Evolutionary conservation across 352 stramenopile genomes (phyloP), one percentile per base, ranked within the genome.

Genomic region (Globisporangium paddicum): DNA sequence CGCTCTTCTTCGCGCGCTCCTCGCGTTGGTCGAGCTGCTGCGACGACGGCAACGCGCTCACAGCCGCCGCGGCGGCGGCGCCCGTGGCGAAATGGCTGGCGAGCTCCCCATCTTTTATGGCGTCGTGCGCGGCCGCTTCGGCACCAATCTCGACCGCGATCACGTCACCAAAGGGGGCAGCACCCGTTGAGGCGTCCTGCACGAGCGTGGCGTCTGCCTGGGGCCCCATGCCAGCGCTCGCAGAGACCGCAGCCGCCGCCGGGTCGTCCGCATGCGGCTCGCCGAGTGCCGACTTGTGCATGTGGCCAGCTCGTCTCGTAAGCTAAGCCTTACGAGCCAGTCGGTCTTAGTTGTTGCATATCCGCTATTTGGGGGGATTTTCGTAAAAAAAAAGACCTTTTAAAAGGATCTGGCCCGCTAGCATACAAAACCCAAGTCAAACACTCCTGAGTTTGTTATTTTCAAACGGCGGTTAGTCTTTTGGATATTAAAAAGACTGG

Each of bases 1-100:
- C 16, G 49, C 76, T 86, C 60, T 74, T 74, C 68, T 78, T 78
- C 19, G 32, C 34, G 6, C 64, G 60, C 37, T 74, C 63, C 8
- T 50, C 44, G 23, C 44, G 44, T 23, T 50, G 44, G 11, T 32
- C 44, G 44, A 50, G 44, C 23, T 50, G 44, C 11, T 50, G 44
- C 44, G 32, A 14, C 10, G 44, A 50, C 19, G 23, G 16, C 8
- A 19, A 48, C 2, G 14, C n/a, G 18, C 26, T 48, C 8, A 28
- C n/a, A 8, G 18, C 42, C 9, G 42, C 18, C 19, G 10, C 42
- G 8, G 14, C 19, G 11, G 42, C 14, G 19, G 25, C 5, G 42
- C 21, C 42, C 18, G 10, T 49, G 19, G 28, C 28, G 6, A 32
- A 32, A 6, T 32, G 28, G n/a, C n/a, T n/a, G 6, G 28, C 28